phyloP scores from a whole-genome alignment of 495 filamentous ascomycete species.

The Elasticomyces elasticus region DNA sequence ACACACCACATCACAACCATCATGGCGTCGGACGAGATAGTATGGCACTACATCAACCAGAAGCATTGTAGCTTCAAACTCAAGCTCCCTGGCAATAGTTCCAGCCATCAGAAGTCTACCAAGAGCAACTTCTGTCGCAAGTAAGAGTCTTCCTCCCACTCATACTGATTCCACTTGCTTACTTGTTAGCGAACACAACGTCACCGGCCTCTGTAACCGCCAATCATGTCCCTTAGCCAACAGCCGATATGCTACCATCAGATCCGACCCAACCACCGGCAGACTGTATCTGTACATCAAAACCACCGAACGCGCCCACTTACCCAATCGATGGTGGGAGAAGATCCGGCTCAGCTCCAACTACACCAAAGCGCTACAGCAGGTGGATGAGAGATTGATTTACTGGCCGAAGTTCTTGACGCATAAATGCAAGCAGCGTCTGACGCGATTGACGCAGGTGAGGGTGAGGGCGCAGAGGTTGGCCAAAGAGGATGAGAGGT shows the following conservation, averaged over 20 bases:
- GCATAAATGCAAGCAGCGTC: conserved; percentile 96
- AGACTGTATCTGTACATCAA: conserved; percentile 96
- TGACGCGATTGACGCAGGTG: conserved; percentile 90
- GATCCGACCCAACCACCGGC: conserved; percentile 68
- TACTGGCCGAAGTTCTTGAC: conserved; percentile 95
- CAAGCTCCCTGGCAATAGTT: conserved; percentile 43
- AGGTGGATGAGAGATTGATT: conserved; percentile 78
- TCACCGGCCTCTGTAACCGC: conserved; percentile 88
- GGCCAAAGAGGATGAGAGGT: conserved; percentile 73
- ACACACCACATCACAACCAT: background rate
- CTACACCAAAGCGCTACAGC: conserved; percentile 77
- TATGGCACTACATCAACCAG: conserved; percentile 93
- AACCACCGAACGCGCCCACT: conserved; percentile 81
- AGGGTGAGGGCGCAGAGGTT: conserved; percentile 73
- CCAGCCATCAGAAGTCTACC: conserved; percentile 51
- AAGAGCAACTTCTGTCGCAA: conserved; percentile 96
- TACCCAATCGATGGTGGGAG: conserved; percentile 91
- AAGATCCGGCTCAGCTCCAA: conserved; percentile 80
- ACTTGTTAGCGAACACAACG: conserved; percentile 60
- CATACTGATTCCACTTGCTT: background rate
- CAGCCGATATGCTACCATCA: conserved; percentile 88
- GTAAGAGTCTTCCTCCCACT: background rate
- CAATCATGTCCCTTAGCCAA: conserved; percentile 95
- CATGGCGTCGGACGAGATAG: conserved; percentile 89
- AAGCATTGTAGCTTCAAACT: conserved; percentile 96